Percentiles rank a stretch among this genome's conserved stretches.
Evolutionary conservation across 1,284 basidiomycete genomes (phyloP).

Genomic region (Apiotrichum siamense): DNA sequence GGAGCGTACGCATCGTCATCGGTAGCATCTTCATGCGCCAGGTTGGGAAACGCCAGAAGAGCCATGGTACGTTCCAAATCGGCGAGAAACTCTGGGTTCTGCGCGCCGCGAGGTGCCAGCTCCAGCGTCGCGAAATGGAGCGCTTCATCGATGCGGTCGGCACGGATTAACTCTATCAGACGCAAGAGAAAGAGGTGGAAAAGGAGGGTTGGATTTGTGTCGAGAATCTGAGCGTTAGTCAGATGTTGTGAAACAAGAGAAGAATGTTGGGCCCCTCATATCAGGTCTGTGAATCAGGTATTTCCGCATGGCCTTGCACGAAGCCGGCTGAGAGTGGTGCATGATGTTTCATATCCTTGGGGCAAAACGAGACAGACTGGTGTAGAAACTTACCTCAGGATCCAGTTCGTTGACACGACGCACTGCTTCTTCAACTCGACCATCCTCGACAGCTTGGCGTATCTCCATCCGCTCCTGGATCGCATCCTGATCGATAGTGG

Average conservation of each 20-base stretch:
- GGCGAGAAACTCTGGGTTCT: constrained; percentile 83
- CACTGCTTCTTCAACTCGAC: constrained; percentile 91
- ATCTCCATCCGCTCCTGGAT: constrained; percentile 93
- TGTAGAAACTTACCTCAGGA: constrained; percentile 71
- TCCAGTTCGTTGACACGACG: constrained; percentile 89
- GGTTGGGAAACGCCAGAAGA: constrained; percentile 72
- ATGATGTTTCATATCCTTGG: constrained; percentile 82
- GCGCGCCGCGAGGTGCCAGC: constrained; percentile 88
- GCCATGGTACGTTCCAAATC: constrained; percentile 96
- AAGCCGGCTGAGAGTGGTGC: constrained; percentile 92
- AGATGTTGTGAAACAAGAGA: constrained; percentile 13
- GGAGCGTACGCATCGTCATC: constrained; percentile 38
- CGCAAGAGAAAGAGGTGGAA: constrained; percentile 92
- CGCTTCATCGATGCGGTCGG: constrained; percentile 70
- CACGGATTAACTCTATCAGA: constrained; percentile 88
- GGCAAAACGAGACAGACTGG: constrained; percentile 6
- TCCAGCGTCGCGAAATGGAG: constrained; percentile 87
- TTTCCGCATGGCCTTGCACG: constrained; percentile 46
- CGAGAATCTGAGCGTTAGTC: constrained; percentile 68
- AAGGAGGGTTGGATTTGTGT: constrained; percentile 81
- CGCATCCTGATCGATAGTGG: constrained; percentile 71
- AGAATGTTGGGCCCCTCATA: constrained; percentile 41
- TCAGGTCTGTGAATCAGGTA: constrained; percentile 49
- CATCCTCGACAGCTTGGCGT: constrained; percentile 84
- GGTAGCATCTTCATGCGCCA: constrained; percentile 46